These are phyloP conservation scores for Pichia sp. DNA, from an alignment of 1,139 yeast genomes.

Conservation along the genomic window DNA sequence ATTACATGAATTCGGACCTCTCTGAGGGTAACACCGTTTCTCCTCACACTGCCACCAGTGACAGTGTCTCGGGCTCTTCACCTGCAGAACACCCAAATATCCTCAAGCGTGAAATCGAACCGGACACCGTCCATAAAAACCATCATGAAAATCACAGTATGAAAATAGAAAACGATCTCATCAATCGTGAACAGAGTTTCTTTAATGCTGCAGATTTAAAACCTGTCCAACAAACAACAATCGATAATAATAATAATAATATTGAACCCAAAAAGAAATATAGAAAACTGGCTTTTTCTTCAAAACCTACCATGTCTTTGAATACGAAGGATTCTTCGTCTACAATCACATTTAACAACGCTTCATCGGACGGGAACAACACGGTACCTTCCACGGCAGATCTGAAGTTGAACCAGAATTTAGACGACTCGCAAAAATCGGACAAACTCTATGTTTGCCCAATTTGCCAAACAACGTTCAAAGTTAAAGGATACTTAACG, in stretches of 20 bases:
- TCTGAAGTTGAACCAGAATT: background rate
- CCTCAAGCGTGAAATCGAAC: constrained; percentile 1
- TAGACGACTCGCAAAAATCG: background rate
- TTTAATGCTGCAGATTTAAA: background rate
- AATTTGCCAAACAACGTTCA: constrained; percentile 45
- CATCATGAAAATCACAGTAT: background rate
- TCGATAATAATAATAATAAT: background rate
- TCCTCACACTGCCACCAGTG: background rate
- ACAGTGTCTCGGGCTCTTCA: background rate
- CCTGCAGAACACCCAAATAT: background rate
- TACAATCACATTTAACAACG: background rate
- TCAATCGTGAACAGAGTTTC: background rate
- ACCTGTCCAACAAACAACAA: background rate
- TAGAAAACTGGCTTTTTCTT: constrained; percentile 4
- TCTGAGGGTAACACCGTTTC: constrained; percentile 3
- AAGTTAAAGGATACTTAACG: constrained; percentile 54
- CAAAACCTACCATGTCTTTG: constrained; percentile 1
- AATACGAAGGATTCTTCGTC: background rate
- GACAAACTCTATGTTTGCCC: constrained; percentile 33
- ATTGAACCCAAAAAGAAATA: constrained; percentile 5
- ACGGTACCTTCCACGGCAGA: background rate
- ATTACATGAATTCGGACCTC: background rate
- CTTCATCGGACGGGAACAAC: background rate
- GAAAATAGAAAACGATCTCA: background rate
- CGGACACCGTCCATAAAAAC: background rate